A percentile compares a stretch with the other conserved stretches of the same genome.
Evolutionary conservation across 495 filamentous ascomycete genomes (phyloP).

Genomic region (Aspergillus ostianus): DNA sequence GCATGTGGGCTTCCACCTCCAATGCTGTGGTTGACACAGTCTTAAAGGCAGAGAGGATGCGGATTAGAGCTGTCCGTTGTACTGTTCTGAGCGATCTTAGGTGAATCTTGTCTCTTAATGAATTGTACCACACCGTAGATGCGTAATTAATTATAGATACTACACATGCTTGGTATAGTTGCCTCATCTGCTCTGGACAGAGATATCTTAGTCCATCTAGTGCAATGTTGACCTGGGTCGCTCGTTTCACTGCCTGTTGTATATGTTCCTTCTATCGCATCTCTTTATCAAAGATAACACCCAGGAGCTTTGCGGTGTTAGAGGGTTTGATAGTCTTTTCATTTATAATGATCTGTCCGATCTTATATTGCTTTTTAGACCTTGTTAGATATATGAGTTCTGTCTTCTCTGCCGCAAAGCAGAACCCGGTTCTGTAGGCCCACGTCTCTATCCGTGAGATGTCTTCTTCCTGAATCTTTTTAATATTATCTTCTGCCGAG

Average conservation of each 20-base stretch:
- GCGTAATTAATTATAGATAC: slow-evolving; percentile 20
- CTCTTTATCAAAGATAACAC: slow-evolving; percentile 23
- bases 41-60: slow-evolving; percentile 19
- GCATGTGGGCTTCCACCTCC: slow-evolving; percentile 14
- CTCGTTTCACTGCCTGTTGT: slow-evolving; percentile 22
- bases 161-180: slow-evolving; percentile 25
- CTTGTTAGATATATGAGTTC: slow-evolving; percentile 27
- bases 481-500: slow-evolving; percentile 21
- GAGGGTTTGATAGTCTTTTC: slow-evolving; percentile 13
- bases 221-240: slow-evolving; percentile 18
- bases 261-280: slow-evolving; percentile 24
- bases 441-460: slow-evolving; percentile 22
- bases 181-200: slow-evolving; percentile 23
- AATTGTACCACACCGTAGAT: slow-evolving; percentile 21
- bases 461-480: slow-evolving; percentile 18
- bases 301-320: slow-evolving; percentile 22
- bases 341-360: slow-evolving; percentile 18
- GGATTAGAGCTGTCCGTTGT: slow-evolving; percentile 13
- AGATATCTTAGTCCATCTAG: slow-evolving; percentile 17
- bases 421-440: slow-evolving; percentile 17
- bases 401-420: slow-evolving; percentile 27
- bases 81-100: slow-evolving; percentile 17
- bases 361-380: slow-evolving; percentile 7
- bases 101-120: slow-evolving; percentile 19
- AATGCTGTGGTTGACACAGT: slow-evolving; percentile 13